Evolutionary conservation across 768 basidiomycete genomes (phyloP).

Genomic region (Podaxis carcinomalis): DNA sequence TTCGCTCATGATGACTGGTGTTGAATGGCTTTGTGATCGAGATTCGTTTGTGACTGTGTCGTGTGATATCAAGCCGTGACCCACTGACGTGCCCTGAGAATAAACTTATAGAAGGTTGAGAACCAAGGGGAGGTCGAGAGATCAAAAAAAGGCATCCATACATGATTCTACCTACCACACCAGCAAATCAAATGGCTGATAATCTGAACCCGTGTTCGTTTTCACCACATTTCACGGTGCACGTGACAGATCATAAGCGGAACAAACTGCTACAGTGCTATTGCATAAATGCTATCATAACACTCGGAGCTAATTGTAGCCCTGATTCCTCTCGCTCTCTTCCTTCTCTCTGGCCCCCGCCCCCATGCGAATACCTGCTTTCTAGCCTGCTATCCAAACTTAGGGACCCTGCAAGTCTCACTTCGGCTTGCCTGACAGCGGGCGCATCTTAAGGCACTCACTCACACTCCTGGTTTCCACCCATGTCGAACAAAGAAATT

Average conservation of each 20-base stretch:
- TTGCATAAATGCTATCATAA: too few species aligned
- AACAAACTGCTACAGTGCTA: neutral
- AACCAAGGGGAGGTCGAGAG: too few species aligned
- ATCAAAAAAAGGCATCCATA: too few species aligned
- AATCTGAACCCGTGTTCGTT: too few species aligned
- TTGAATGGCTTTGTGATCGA: neutral
- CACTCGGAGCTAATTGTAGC: neutral
- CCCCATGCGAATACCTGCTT: neutral
- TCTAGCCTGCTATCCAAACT: neutral
- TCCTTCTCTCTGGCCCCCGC: neutral
- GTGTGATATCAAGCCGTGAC: neutral
- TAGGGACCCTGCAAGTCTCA: neutral
- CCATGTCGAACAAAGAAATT: neutral
- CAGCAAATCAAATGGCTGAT: too few species aligned
- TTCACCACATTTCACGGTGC: too few species aligned
- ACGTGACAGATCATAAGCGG: neutral
- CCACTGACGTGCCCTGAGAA: neutral
- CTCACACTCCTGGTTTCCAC: neutral
- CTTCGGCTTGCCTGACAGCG: neutral
- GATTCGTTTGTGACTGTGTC: neutral
- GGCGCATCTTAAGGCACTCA: neutral
- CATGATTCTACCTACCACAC: too few species aligned
- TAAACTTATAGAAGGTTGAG: too few species aligned
- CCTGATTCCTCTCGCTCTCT: neutral
- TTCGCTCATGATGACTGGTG: conserved; percentile 60